phyloP scores from a whole-genome alignment of 78 protist species.

The Dictyostelium firmibasis region DNA sequence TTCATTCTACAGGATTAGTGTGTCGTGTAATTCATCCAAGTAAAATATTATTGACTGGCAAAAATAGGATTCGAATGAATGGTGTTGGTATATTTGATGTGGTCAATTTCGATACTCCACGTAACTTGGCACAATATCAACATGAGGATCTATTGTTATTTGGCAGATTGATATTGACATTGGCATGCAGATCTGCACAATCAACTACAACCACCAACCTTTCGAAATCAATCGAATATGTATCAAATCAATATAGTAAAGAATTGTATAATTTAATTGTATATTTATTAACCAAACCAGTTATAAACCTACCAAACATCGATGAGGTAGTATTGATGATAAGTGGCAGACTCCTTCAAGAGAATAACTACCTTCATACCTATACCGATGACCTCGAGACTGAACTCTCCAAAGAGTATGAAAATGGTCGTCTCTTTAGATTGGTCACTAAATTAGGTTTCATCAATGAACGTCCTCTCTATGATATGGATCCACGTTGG shows the following conservation, averaged over 20 bases:
- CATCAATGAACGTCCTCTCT: constrained; percentile 86
- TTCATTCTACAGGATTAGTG: constrained; percentile 53
- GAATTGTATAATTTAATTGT: constrained; percentile 39
- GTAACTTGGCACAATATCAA: constrained; percentile 48
- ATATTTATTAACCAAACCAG: constrained; percentile 48
- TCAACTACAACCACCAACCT: constrained; percentile 13
- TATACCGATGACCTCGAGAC: constrained; percentile 75
- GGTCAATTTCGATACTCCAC: constrained; percentile 68
- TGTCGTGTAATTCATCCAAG: constrained; percentile 77
- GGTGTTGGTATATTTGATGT: constrained; percentile 83
- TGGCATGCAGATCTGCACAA: constrained; percentile 44
- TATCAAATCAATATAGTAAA: constrained; percentile 16
- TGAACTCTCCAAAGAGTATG: constrained; percentile 83
- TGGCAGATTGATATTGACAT: constrained; percentile 62
- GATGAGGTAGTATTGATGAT: constrained; percentile 57
- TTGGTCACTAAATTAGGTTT: constrained; percentile 83
- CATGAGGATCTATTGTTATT: constrained; percentile 76
- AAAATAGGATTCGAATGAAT: constrained; percentile 74
- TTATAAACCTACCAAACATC: constrained; percentile 23
- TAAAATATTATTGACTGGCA: constrained; percentile 71
- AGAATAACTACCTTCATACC: constrained; percentile 43
- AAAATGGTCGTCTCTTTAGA: constrained; percentile 90
- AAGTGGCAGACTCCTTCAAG: constrained; percentile 32
- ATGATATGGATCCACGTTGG: constrained; percentile 85
- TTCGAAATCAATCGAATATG: constrained; percentile 44